Percentiles rank a stretch among this genome's conserved stretches.
Conservation (phyloP, 2,329 filamentous ascomycete genomes). For the Cryphonectria naterciae region DNA sequence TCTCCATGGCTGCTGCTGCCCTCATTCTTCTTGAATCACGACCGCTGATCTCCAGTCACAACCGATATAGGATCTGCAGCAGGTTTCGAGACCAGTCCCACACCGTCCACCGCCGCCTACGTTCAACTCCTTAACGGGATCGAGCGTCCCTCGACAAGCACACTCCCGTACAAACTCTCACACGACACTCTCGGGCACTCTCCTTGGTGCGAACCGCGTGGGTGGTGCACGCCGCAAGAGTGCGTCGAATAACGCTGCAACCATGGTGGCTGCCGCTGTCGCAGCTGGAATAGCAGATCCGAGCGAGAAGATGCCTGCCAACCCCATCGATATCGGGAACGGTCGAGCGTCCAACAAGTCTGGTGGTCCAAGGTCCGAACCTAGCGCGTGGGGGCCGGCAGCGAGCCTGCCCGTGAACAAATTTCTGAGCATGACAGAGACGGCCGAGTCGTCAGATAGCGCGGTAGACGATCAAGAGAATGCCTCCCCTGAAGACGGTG, state of each 20-base stretch:
- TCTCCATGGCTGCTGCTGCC: conserved; percentile 34
- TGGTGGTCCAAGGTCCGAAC: conserved; percentile 55
- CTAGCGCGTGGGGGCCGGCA: conserved; percentile 48
- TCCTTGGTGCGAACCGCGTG: conserved; percentile 82
- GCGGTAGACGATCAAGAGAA: conserved; percentile 72
- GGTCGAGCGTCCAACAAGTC: conserved; percentile 75
- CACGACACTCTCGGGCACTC: conserved; percentile 75
- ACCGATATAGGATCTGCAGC: conserved; percentile 61
- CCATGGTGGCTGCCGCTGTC: conserved; percentile 75
- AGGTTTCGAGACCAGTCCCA: conserved; percentile 69
- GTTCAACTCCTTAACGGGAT: conserved; percentile 60
- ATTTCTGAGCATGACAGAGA: conserved; percentile 51
- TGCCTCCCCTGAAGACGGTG: conserved; percentile 59
- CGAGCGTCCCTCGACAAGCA: conserved; percentile 62
- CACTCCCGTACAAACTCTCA: conserved; percentile 80
- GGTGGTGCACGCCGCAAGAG: conserved; percentile 82
- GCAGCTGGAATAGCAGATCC: conserved; percentile 55
- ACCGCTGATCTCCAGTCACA: conserved; percentile 44
- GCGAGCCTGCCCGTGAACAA: conserved; percentile 68
- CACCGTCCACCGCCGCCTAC: conserved; percentile 62
- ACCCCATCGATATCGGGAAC: conserved; percentile 60
- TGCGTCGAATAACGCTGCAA: conserved; percentile 75
- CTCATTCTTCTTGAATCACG: conserved; percentile 35
- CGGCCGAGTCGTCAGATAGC: conserved; percentile 58
- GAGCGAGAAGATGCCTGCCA: conserved; percentile 53